Evolutionary conservation across 2,329 filamentous ascomycete genomes (phyloP), one percentile per base, ranked within the genome.

Genomic region (Cercospora berteroae): DNA sequence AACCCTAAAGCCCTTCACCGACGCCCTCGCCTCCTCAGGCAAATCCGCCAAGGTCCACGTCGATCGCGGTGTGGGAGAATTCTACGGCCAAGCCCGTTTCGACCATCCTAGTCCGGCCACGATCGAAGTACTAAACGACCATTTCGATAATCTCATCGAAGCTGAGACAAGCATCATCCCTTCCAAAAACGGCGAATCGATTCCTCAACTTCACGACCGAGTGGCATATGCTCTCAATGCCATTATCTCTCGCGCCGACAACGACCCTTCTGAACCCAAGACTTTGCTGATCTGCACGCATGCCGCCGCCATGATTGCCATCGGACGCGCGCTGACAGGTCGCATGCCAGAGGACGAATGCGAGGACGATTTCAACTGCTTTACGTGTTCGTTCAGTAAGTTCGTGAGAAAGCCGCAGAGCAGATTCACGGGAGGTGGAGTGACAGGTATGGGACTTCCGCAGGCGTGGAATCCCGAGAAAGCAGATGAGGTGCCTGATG

Each of bases 81-180:
- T 95, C 90, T 98, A 95, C 78, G 95, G 95, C 27, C 85, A 88
- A 58, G 93, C 94, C 16, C 88, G 88, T 67, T 97, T 97, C 79
- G 85, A 91, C 64, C 95, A 98, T 75, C 95, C 95, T 0, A 84
- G 85, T 16, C 93, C 94, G 2, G 92, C 93, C 2, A 80, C 86
- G 3, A 81, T 89, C 13, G 74, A 83, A 29, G 81, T 85, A 36
- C 84, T 99, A 68, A 85, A 86, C 68, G 78, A 78, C 20, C 85
- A 92, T 70, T 96, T 97, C 77, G 88, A 89, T 31, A 79, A 86
- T 31, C 74, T 85, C 56, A 71, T 75, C 16, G 60, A 64, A 63
- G 31, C 66, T 67, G 55, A 86, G 90, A 60, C 23, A 5, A 81
- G 85, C n/a, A 86, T 93, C 60, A 82, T 85, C 50, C 93, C 94